Conservation (phyloP, 2,329 filamentous ascomycete species). For the Volutella citrinella region DNA sequence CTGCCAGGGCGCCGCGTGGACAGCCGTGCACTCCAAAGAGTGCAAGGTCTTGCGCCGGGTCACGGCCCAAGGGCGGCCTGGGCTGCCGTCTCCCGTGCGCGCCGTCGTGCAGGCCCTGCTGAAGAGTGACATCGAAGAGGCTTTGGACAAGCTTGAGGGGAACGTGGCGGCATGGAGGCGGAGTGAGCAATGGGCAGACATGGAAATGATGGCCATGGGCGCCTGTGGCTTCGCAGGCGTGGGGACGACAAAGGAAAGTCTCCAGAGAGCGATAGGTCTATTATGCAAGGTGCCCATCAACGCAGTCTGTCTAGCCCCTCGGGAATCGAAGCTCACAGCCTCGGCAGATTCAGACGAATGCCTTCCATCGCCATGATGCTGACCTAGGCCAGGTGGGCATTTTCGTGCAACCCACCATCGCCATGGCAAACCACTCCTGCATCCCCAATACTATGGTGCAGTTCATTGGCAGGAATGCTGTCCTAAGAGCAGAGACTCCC, state of each 20-base stretch:
- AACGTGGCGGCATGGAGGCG: slow-evolving; percentile 41
- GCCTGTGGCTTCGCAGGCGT: slow-evolving; percentile 40
- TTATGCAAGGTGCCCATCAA: slow-evolving; percentile 50
- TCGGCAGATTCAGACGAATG: slow-evolving; percentile 56
- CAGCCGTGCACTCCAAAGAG: slow-evolving; percentile 49
- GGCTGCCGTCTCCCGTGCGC: slow-evolving; percentile 53
- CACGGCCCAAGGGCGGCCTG: slow-evolving; percentile 20
- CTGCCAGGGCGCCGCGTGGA: slow-evolving; percentile 57
- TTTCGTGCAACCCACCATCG: slow-evolving; percentile 53
- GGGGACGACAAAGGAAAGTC: slow-evolving; percentile 31
- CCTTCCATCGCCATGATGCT: slow-evolving; percentile 54
- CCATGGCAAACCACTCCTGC: slow-evolving; percentile 63
- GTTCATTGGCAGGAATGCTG: slow-evolving; percentile 49
- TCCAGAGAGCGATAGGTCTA: slow-evolving; percentile 42
- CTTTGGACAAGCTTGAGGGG: slow-evolving; percentile 41
- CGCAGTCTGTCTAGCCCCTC: not conserved
- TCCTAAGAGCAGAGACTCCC: slow-evolving; percentile 46
- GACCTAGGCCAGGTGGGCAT: slow-evolving; percentile 52
- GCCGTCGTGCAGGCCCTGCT: slow-evolving; percentile 51
- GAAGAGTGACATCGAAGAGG: slow-evolving; percentile 30
- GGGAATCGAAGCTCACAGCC: slow-evolving; percentile 2
- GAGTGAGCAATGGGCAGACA: slow-evolving; percentile 41
- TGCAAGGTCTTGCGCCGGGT: slow-evolving; percentile 44
- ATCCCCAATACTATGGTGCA: slow-evolving; percentile 57
- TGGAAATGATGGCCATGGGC: slow-evolving; percentile 46